Evolutionary conservation across 2,329 filamentous ascomycete species (phyloP), one percentile per base, ranked within the genome.

Genomic region (Amauroascus verrucosus): DNA sequence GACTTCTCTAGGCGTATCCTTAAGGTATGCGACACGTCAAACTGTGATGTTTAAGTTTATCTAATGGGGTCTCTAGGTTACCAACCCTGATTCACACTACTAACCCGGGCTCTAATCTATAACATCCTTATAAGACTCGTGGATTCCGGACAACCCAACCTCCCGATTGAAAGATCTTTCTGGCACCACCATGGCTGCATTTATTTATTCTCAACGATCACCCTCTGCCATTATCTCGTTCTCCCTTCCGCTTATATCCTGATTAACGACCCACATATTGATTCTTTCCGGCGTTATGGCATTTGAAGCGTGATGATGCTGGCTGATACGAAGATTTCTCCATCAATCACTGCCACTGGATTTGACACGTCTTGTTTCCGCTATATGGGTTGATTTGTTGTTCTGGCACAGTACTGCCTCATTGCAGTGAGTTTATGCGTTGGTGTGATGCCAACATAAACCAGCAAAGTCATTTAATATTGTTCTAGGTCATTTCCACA

Each of bases 1-100:
- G 91, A 97, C 70, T 97, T 95, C 74, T 96, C 91, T 58, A 83
- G 91, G 73, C 86, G 87, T 73, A 96, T 97, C 71, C 80, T 97
- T 66, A 87, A 94, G 82, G 91, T 95, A 79, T 37, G 37, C 22
- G 13, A 40, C 16, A 40, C 13, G 13, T 6, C 38, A 41, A 5
- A 41, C 18, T 48, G 28, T 49, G 13, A 18, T 22, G 13, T 22
- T 16, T n/a, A 8, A 13, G 1, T n/a, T 32, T 32, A 24, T 18
- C 41, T 24, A 14, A 51, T 40, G 32, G 11, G n/a, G 11, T 30
- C 37, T 18, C 4, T 22, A 55, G 53, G 53, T 55, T 14, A 55
- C 53, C 13, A 55, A 55, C 33, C 53, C 53, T 8, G 53, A 55
- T n/a, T 51, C 33, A 13, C 48, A 55, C 6, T 55, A 55, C 16